phyloP scores from a whole-genome alignment of 2,329 filamentous ascomycete genomes.

The Colletotrichum nymphaeae region DNA sequence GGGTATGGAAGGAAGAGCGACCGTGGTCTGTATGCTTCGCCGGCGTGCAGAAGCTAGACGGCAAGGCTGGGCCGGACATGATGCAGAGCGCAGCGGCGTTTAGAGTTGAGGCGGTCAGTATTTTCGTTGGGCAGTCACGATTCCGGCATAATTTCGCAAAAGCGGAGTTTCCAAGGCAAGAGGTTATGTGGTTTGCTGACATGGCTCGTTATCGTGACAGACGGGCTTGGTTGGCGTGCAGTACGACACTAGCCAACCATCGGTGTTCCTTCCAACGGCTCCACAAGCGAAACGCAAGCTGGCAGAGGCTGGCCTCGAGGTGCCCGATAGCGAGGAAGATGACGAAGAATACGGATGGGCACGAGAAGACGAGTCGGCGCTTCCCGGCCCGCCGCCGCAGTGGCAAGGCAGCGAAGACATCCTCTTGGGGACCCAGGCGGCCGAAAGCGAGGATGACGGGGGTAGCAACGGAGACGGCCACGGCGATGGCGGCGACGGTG shows the following conservation, averaged over 20 bases:
- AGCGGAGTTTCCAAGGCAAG: conserved; percentile 27
- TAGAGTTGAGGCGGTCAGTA: conserved; percentile 57
- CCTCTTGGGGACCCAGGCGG: conserved; percentile 60
- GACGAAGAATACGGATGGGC: conserved; percentile 81
- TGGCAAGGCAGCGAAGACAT: conserved; percentile 77
- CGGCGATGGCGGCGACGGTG: conserved; percentile 34
- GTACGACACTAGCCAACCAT: conserved; percentile 52
- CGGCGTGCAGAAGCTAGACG: conserved; percentile 74
- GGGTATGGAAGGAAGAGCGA: conserved; percentile 62
- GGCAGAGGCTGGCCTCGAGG: conserved; percentile 67
- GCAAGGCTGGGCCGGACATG: conserved; percentile 54
- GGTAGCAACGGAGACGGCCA: conserved; percentile 29
- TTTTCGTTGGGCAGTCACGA: conserved; percentile 4
- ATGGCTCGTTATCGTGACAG: conserved; percentile 44
- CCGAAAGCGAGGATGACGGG: conserved; percentile 46
- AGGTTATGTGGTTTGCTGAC: conserved; percentile 26
- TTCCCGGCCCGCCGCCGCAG: conserved; percentile 71
- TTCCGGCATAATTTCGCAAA: conserved; percentile 20
- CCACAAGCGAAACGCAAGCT: conserved; percentile 72
- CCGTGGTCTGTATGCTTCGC: conserved; percentile 67
- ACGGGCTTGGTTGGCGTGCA: conserved; percentile 55
- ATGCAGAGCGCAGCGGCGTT: conserved; percentile 62
- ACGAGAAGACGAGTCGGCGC: conserved; percentile 71
- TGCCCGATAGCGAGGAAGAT: conserved; percentile 70
- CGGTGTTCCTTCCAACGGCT: conserved; percentile 46